Percentiles rank a stretch among this genome's conserved stretches.
Evolutionary conservation across 192 early-diverging fungal species (phyloP).

Genomic region (Glomus cerebriforme): DNA sequence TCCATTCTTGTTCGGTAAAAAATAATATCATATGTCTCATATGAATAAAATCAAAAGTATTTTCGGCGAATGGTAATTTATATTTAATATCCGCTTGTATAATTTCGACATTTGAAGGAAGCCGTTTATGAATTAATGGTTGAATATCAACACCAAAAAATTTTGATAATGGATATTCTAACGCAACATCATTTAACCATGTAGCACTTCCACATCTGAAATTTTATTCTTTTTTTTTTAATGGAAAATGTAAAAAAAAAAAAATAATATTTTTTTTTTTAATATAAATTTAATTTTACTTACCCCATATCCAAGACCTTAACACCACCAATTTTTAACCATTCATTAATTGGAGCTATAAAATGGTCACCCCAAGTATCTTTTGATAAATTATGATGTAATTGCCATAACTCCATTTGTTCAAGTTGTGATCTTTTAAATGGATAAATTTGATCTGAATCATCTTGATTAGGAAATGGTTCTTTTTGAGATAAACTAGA

Average conservation of each 20-base stretch:
- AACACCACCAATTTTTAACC: not conserved
- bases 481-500: no score
- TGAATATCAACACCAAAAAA: not conserved
- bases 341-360: not conserved
- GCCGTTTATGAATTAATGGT: not conserved
- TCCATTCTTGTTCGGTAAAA: not conserved
- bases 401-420: not conserved
- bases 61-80: not conserved
- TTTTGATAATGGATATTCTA: not conserved
- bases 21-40: not conserved
- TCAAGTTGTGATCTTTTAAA: not conserved
- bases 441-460: not conserved
- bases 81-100: not conserved
- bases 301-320: not conserved
- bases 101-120: not conserved
- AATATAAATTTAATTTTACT: not conserved
- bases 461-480: no score
- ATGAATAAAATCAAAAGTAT: not conserved
- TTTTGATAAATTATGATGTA: not conserved
- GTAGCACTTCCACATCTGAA: not conserved
- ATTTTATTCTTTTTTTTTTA: not conserved
- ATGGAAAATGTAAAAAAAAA: not conserved
- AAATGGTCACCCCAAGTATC: not conserved
- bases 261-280: not conserved
- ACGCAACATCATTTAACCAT: not conserved